These are phyloP conservation scores for Tolypocladium tundrense DNA, from an alignment of 2,329 filamentous ascomycete genomes.

Conservation along the genomic window DNA sequence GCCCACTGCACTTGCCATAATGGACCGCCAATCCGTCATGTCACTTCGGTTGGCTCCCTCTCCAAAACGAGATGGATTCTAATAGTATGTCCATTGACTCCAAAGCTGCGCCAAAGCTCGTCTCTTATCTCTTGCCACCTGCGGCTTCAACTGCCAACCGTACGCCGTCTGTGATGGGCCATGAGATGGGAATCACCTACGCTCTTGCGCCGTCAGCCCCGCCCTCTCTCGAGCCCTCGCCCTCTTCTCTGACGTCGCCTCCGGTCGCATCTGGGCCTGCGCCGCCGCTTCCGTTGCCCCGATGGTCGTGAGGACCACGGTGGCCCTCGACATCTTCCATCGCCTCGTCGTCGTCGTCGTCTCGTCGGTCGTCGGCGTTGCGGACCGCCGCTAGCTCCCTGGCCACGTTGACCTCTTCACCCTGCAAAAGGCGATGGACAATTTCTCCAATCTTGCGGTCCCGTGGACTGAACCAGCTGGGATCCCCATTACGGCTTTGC, in stretches of 20 bases:
- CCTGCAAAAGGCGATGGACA: slow-evolving; percentile 74
- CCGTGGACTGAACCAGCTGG: slow-evolving; percentile 71
- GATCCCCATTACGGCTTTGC: slow-evolving; percentile 58
- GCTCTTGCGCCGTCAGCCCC: slow-evolving; percentile 96
- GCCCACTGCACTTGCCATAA: slow-evolving; percentile 14
- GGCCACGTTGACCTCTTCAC: slow-evolving; percentile 75
- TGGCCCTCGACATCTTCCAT: slow-evolving; percentile 57
- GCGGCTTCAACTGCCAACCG: slow-evolving; percentile 7
- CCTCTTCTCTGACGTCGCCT: slow-evolving; percentile 84
- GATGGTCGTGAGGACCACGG: slow-evolving; percentile 47
- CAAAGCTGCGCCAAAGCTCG: slow-evolving; percentile 5
- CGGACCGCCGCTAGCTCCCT: slow-evolving; percentile 58
- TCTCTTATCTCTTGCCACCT: slow-evolving; percentile 4
- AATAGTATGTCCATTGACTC: slow-evolving; percentile 21
- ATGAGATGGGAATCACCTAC: slow-evolving; percentile 61
- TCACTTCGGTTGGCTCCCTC: slow-evolving; percentile 13
- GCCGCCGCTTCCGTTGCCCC: slow-evolving; percentile 59
- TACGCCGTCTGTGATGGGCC: slow-evolving; percentile 13
- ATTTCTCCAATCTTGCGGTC: slow-evolving; percentile 84
- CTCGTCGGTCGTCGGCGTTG: slow-evolving; percentile 35
- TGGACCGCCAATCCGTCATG: slow-evolving; percentile 2
- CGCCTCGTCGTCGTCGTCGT: slow-evolving; percentile 48
- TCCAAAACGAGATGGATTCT: slow-evolving; percentile 16
- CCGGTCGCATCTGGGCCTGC: slow-evolving; percentile 81
- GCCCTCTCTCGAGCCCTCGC: slow-evolving; percentile 77